phyloP scores from a whole-genome alignment of 2,329 filamentous ascomycete genomes.

The Metarhizium album region DNA sequence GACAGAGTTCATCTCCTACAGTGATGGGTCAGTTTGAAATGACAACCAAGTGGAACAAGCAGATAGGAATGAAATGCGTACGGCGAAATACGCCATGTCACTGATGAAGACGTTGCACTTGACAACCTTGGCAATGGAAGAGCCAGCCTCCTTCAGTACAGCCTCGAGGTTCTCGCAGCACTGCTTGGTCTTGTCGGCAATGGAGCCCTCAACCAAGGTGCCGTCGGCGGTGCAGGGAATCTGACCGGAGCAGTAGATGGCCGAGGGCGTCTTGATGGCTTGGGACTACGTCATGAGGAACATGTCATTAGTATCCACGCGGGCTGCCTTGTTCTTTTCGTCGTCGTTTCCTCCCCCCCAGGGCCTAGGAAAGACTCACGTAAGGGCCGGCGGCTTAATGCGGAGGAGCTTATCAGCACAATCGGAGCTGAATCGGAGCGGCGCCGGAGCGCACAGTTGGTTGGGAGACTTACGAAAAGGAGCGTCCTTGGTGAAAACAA shows the following conservation, averaged over 20 bases:
- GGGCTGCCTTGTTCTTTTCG: not conserved
- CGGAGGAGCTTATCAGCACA: not conserved
- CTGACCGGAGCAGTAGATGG: constrained; percentile 60
- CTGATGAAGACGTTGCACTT: constrained; percentile 89
- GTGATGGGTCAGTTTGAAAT: not conserved
- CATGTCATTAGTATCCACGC: not conserved
- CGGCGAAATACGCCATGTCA: constrained; percentile 79
- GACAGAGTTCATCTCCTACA: constrained; percentile 66
- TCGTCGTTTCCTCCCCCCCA: not conserved
- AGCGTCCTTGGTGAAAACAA: constrained; percentile 48
- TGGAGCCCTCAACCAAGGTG: constrained; percentile 45
- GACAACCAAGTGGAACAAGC: not conserved
- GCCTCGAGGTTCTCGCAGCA: constrained; percentile 71
- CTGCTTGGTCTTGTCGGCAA: constrained; percentile 51
- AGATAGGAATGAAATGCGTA: constrained; percentile 19
- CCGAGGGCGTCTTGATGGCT: constrained; percentile 53
- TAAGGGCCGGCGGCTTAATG: constrained; percentile 49
- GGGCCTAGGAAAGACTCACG: constrained; percentile 29
- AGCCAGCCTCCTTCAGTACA: constrained; percentile 73
- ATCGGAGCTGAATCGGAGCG: not conserved
- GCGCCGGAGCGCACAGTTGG: not conserved
- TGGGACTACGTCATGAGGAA: constrained; percentile 38
- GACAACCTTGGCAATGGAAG: constrained; percentile 67
- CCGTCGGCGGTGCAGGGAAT: constrained; percentile 57
- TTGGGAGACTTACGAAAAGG: constrained; percentile 38